Base-by-base conservation (phyloP, 2,329 filamentous ascomycete species). In the Nemania serpens region DNA sequence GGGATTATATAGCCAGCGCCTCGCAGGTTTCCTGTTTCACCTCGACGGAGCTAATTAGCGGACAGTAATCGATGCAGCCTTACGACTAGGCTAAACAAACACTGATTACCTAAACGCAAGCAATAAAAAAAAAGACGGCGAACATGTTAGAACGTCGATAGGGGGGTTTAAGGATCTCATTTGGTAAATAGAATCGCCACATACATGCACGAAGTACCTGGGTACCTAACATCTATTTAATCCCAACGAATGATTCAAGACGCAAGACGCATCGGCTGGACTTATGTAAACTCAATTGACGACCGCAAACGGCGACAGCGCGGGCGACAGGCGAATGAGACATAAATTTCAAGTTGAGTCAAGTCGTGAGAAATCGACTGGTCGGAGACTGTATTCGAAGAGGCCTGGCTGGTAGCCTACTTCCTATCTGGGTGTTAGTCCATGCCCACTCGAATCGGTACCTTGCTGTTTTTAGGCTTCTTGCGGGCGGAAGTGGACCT, bases 401-500 rank as follows among this genome's bases (percentile, higher is more conserved):
- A n/a, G n/a, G n/a, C n/a, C n/a, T 7, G 25, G 25, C 25, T 29
- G 25, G 25, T 29, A 29, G 7, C 4, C 25, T 29, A 29, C 25
- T 15, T 41, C n/a, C 33, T 47, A 9, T 47, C 22, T 6, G n/a
- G 7, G 41, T 5, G 2, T 11, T 20, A 9, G 43, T 20, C 11
- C 3, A n/a, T n/a, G 39, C n/a, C 5, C 36, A 7, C 49, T 61
- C 54, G 46, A 47, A 59, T 60, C 57, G 56, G 62, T 62, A 48
- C 62, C 53, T 59, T 57, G 43, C 62, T 54, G 42, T 42, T 56
- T 41, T 46, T 57, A 54, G 54, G 43, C 36, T 41, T 46, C 17
- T 55, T 49, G 36, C 36, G 42, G 59, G 43, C 22, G 48, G 6
- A 13, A 58, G 63, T 55, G 63, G 63, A 50, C 3, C 60, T 48